Evolutionary conservation across 2,329 filamentous ascomycete genomes (phyloP).

Genomic region (Teratosphaeria viscida): DNA sequence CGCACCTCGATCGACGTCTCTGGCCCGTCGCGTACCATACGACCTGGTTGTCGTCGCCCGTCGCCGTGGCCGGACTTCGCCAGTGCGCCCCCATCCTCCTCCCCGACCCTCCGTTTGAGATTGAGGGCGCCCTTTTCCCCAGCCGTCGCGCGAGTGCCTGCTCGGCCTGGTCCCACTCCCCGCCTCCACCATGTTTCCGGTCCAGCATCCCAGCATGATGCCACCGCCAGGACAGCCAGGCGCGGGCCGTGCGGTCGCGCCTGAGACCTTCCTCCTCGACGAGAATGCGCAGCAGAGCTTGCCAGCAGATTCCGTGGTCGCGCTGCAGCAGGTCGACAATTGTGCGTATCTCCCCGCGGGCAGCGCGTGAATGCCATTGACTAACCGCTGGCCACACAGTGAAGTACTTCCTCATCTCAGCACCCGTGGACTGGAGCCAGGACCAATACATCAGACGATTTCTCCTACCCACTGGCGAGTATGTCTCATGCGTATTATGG

Average conservation of each 20-base stretch:
- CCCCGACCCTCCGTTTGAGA: conserved; percentile 7
- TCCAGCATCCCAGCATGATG: conserved; percentile 60
- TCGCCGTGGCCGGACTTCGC: conserved; percentile 1
- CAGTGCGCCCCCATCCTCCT: neutral
- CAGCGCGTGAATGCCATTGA: conserved; percentile 4
- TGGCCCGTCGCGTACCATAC: conserved; percentile 2
- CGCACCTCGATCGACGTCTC: neutral
- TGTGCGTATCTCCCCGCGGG: conserved; percentile 45
- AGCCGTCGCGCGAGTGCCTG: conserved; percentile 2
- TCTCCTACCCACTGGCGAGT: conserved; percentile 91
- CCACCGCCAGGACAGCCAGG: conserved; percentile 59
- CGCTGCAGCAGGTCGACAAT: conserved; percentile 96
- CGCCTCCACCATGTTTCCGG: conserved; percentile 34
- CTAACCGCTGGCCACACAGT: conserved; percentile 47
- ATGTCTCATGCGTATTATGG: conserved; percentile 96
- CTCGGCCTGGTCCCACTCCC: conserved; percentile 2
- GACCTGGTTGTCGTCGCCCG: conserved; percentile 5
- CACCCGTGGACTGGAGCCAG: conserved; percentile 91
- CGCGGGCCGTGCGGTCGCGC: conserved; percentile 49
- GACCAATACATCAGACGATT: conserved; percentile 97
- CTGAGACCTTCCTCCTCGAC: conserved; percentile 97
- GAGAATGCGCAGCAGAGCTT: conserved; percentile 93
- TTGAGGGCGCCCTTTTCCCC: conserved; percentile 6
- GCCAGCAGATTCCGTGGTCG: conserved; percentile 92
- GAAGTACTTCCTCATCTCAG: conserved; percentile 99